A percentile compares a stretch with the other conserved stretches of the same genome.
phyloP scores from a whole-genome alignment of 2,329 filamentous ascomycete species.

The Hypoxylon sp. region DNA sequence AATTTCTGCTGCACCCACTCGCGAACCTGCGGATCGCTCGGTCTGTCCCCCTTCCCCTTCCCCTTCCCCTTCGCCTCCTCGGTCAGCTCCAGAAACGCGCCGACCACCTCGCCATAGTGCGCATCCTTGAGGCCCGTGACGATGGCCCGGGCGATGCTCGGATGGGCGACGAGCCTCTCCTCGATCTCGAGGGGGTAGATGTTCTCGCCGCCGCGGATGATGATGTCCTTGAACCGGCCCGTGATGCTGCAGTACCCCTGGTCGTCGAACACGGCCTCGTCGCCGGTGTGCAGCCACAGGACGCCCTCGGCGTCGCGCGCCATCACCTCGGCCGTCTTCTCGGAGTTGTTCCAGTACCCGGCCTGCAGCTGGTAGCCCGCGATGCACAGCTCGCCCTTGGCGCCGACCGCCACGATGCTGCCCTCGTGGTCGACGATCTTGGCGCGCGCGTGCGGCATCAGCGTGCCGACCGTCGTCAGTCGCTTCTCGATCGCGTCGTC shows the following conservation, averaged over 20 bases:
- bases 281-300: constrained; percentile 73
- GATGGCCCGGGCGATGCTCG: constrained; percentile 68
- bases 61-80: constrained; percentile 42
- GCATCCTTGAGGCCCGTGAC: constrained; percentile 74
- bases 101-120: constrained; percentile 79
- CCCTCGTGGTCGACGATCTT: constrained; percentile 79
- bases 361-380: constrained; percentile 79
- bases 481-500: constrained; percentile 73
- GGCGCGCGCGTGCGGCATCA: constrained; percentile 78
- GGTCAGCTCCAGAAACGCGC: constrained; percentile 64
- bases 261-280: constrained; percentile 73
- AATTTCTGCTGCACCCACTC: constrained; percentile 69
- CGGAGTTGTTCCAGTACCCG: constrained; percentile 73
- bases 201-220: constrained; percentile 79
- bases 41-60: constrained; percentile 46
- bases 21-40: constrained; percentile 63
- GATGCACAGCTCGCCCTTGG: constrained; percentile 78
- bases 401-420: constrained; percentile 71
- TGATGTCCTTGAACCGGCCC: constrained; percentile 81
- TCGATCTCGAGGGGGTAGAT: constrained; percentile 79
- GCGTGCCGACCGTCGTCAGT: constrained; percentile 76
- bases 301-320: constrained; percentile 60
- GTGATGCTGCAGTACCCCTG: constrained; percentile 77
- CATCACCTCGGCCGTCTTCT: constrained; percentile 74
- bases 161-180: constrained; percentile 73